phyloP scores from a whole-genome alignment of 1,139 yeast genomes.

The Diutina pseudorugosa region DNA sequence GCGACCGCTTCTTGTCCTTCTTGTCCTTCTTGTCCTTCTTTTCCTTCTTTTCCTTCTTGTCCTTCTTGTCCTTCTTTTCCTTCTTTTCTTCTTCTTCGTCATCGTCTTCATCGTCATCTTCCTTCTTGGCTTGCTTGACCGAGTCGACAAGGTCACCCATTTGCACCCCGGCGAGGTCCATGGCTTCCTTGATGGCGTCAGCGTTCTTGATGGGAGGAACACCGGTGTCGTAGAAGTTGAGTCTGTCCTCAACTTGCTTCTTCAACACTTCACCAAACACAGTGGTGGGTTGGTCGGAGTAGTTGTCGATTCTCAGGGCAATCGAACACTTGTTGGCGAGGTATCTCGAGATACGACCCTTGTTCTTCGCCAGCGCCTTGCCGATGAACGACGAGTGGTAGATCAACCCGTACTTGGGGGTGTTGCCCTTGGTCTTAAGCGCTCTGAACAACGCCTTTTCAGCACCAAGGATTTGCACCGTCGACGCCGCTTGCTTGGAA shows the following conservation, averaged over 20 bases:
- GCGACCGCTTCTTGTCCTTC: slow-evolving; percentile 40
- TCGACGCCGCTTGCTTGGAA: slow-evolving; percentile 97
- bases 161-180: slow-evolving; percentile 45
- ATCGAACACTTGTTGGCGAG: slow-evolving; percentile 97
- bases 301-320: slow-evolving; percentile 97
- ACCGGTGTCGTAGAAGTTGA: slow-evolving; percentile 92
- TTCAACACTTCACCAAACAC: slow-evolving; percentile 85
- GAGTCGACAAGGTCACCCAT: slow-evolving; percentile 19
- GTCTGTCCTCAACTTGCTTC: slow-evolving; percentile 96
- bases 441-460: slow-evolving; percentile 99
- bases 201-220: slow-evolving; percentile 78
- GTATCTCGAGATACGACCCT: slow-evolving; percentile 98
- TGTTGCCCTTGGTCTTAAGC: slow-evolving; percentile 93
- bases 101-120: slow-evolving; percentile 9
- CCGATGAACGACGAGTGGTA: slow-evolving; percentile 97
- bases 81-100: slow-evolving; percentile 13
- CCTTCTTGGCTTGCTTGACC: slow-evolving; percentile 12
- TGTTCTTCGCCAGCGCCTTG: slow-evolving; percentile 91
- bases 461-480: slow-evolving; percentile 97
- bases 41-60: slow-evolving; percentile 43
- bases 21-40: slow-evolving; percentile 45
- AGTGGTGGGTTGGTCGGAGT: slow-evolving; percentile 74
- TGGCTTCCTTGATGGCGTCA: slow-evolving; percentile 87
- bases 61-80: slow-evolving; percentile 43
- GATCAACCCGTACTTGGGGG: slow-evolving; percentile 95